Percentiles rank a stretch among this genome's conserved stretches.
These are phyloP conservation scores for Zasmidium cellare DNA, from an alignment of 2,329 filamentous ascomycete genomes.

Conservation along the genomic window DNA sequence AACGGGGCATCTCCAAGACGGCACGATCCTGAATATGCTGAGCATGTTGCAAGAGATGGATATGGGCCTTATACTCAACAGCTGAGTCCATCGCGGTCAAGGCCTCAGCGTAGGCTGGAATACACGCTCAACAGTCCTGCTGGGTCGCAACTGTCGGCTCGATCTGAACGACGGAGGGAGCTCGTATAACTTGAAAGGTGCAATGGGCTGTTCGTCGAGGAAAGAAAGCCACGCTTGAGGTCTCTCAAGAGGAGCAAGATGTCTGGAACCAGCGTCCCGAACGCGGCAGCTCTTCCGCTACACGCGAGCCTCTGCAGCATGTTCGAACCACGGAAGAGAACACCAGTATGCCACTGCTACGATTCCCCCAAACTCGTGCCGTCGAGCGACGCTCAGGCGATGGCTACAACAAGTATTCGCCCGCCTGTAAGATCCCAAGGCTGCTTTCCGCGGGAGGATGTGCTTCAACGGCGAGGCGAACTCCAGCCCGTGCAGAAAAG, in stretches of 20 bases:
- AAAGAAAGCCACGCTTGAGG: neutral
- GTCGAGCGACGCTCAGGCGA: too few species aligned
- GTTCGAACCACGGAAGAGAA: too few species aligned
- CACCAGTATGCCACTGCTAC: too few species aligned
- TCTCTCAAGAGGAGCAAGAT: neutral
- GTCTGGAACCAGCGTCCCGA: too few species aligned
- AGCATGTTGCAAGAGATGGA: slow-evolving; percentile 5
- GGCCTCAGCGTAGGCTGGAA: neutral
- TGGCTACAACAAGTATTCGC: too few species aligned
- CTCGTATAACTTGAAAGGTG: neutral
- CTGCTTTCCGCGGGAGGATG: too few species aligned
- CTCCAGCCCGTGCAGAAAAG: too few species aligned
- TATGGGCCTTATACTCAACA: neutral
- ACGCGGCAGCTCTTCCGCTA: too few species aligned
- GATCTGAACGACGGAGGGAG: neutral
- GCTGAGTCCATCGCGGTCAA: neutral
- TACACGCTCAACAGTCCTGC: neutral
- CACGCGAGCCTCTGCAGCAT: too few species aligned
- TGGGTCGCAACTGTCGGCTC: neutral
- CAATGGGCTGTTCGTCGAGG: neutral
- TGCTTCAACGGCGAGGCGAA: too few species aligned
- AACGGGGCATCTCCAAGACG: neutral
- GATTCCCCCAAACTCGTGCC: too few species aligned
- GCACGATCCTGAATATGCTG: slow-evolving; percentile 1
- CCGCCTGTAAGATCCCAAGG: too few species aligned